Conservation (phyloP, 2,329 filamentous ascomycete species). For the Penicillium frequentans region DNA sequence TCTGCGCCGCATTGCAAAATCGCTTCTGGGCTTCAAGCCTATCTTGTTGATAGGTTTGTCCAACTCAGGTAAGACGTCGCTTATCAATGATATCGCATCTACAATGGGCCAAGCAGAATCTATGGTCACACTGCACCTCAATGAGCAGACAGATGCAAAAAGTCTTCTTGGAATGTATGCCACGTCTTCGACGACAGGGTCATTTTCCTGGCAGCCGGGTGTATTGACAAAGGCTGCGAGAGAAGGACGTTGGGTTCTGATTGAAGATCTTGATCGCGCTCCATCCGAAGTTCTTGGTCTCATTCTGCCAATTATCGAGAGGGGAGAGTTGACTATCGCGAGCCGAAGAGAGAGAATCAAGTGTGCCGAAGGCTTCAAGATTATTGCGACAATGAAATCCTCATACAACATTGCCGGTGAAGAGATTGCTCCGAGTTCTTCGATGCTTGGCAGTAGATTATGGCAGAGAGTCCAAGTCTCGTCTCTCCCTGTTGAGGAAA, state of each 20-base stretch:
- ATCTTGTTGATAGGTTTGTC: constrained; percentile 79
- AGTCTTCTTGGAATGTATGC: constrained; percentile 93
- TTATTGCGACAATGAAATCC: constrained; percentile 88
- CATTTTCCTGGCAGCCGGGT: constrained; percentile 88
- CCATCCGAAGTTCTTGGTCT: constrained; percentile 94
- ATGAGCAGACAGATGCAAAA: constrained; percentile 98
- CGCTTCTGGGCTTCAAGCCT: constrained; percentile 68
- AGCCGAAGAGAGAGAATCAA: constrained; percentile 82
- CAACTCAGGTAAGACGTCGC: constrained; percentile 85
- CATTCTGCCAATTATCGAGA: constrained; percentile 86
- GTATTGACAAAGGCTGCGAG: constrained; percentile 90
- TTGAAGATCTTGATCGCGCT: constrained; percentile 93
- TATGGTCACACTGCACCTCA: constrained; percentile 93
- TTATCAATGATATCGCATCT: constrained; percentile 78
- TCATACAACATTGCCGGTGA: constrained; percentile 64
- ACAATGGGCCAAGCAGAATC: constrained; percentile 74
- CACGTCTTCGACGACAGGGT: constrained; percentile 80
- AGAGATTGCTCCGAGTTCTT: constrained; percentile 66
- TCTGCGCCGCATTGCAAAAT: constrained; percentile 65
- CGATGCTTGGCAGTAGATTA: constrained; percentile 78
- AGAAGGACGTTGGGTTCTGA: constrained; percentile 94
- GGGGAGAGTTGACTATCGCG: constrained; percentile 85
- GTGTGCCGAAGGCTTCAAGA: constrained; percentile 80
- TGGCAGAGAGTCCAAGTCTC: constrained; percentile 78
- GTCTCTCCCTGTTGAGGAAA: constrained; percentile 66